A percentile compares a stretch with the other conserved stretches of the same genome.
Conservation (phyloP, 1,284 basidiomycete species). For the Phenoliferia sp. region DNA sequence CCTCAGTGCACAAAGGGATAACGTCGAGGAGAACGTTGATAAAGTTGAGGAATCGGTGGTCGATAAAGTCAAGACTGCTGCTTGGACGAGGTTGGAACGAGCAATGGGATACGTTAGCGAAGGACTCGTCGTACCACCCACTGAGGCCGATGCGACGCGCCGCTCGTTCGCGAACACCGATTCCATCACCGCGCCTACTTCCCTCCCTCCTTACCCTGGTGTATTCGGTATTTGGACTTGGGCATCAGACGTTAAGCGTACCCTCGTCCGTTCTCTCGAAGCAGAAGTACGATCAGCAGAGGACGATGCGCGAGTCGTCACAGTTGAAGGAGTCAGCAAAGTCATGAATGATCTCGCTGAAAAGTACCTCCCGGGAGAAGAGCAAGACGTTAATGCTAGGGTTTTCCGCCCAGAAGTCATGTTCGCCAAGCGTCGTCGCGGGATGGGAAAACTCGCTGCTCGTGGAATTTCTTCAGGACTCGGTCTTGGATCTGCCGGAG, state of each 20-base stretch:
- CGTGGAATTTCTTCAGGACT: slow-evolving; percentile 36
- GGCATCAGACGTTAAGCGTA: slow-evolving; percentile 72
- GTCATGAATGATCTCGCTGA: slow-evolving; percentile 66
- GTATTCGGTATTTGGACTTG: slow-evolving; percentile 84
- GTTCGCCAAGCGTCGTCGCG: slow-evolving; percentile 63
- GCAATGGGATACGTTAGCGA: slow-evolving; percentile 54
- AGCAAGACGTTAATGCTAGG: slow-evolving; percentile 46
- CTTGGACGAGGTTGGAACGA: slow-evolving; percentile 49
- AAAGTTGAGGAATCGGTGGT: slow-evolving; percentile 70
- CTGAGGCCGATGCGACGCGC: neutral
- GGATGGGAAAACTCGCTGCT: slow-evolving; percentile 42
- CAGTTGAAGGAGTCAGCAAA: slow-evolving; percentile 63
- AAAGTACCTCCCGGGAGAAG: slow-evolving; percentile 61
- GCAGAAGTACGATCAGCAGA: slow-evolving; percentile 75
- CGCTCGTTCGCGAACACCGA: slow-evolving; percentile 34
- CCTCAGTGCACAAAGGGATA: slow-evolving; percentile 69
- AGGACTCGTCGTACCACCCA: slow-evolving; percentile 25
- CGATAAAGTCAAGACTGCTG: slow-evolving; percentile 54
- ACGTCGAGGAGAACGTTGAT: slow-evolving; percentile 74
- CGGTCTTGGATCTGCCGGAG: slow-evolving; percentile 37
- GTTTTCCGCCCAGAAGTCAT: slow-evolving; percentile 95
- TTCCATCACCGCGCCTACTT: slow-evolving; percentile 41
- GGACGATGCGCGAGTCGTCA: slow-evolving; percentile 70
- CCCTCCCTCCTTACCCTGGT: slow-evolving; percentile 80
- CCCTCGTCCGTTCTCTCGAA: slow-evolving; percentile 77